Conservation (phyloP, 306 rosid genomes). For the Geum urbanum region DNA sequence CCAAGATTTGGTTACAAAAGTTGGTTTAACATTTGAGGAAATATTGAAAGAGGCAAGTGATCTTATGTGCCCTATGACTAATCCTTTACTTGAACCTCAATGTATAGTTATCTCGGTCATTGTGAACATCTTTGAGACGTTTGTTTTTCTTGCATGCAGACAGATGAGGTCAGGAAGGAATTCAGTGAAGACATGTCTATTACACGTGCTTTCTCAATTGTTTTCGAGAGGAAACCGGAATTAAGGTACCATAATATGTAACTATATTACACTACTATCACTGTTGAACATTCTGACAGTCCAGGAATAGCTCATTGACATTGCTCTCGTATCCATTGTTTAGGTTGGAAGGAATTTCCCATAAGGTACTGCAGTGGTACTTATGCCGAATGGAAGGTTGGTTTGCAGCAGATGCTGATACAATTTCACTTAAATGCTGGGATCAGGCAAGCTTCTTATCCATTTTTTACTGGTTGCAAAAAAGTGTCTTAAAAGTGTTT, state of each 20-base stretch:
- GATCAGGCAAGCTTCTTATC: slow-evolving; percentile 62
- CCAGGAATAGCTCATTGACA: slow-evolving; percentile 14
- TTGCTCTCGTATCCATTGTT: slow-evolving; percentile 11
- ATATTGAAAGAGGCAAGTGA: slow-evolving; percentile 67
- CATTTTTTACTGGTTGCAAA: not conserved
- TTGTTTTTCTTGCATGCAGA: slow-evolving; percentile 46
- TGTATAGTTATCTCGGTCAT: not conserved
- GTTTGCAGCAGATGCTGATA: slow-evolving; percentile 96
- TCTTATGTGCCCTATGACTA: not conserved
- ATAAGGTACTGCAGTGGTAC: slow-evolving; percentile 97
- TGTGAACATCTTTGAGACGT: slow-evolving; percentile 26
- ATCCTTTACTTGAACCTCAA: slow-evolving; percentile 8
- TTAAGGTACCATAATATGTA: slow-evolving; percentile 41
- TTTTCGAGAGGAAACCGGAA: slow-evolving; percentile 83
- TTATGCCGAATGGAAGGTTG: slow-evolving; percentile 98
- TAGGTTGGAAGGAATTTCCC: slow-evolving; percentile 88
- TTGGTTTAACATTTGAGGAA: slow-evolving; percentile 68
- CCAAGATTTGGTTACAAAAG: slow-evolving; percentile 68
- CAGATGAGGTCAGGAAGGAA: slow-evolving; percentile 63
- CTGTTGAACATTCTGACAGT: slow-evolving; percentile 13
- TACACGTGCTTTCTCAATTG: slow-evolving; percentile 63
- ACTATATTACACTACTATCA: not conserved
- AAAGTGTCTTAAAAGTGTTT: not conserved
- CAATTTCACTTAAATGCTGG: slow-evolving; percentile 88
- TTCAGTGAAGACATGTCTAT: slow-evolving; percentile 74